These are phyloP conservation scores for Aeschynomene evenia DNA, from an alignment of 306 rosid genomes.

Conservation along the genomic window DNA sequence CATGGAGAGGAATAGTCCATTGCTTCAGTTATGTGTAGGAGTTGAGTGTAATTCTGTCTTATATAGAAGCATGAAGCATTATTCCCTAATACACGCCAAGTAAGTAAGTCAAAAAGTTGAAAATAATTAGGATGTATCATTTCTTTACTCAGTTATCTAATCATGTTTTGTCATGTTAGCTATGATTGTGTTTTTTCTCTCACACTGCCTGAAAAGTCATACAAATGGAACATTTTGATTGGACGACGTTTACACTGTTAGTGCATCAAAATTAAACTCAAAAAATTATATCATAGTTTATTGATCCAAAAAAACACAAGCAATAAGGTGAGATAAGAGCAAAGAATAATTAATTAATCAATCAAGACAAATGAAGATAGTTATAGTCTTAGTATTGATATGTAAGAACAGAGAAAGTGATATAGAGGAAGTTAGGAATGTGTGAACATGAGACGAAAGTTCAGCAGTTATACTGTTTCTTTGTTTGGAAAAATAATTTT, in stretches of 20 bases:
- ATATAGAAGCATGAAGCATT: background rate
- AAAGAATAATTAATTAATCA: background rate
- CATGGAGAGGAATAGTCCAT: conserved; percentile 39
- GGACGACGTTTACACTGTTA: no score
- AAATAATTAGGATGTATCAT: no score
- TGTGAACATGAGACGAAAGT: conserved; percentile 15
- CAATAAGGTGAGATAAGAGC: no score
- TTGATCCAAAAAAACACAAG: background rate
- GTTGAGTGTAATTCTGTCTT: conserved; percentile 12
- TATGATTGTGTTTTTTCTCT: no score
- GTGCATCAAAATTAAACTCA: no score
- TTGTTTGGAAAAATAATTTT: no score
- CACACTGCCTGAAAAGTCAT: no score
- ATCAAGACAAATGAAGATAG: background rate
- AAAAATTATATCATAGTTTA: background rate
- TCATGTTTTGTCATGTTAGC: no score
- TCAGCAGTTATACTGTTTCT: background rate
- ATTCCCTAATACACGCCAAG: background rate
- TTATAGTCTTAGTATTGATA: background rate
- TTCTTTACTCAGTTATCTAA: no score
- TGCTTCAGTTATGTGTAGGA: conserved; percentile 13
- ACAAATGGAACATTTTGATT: no score
- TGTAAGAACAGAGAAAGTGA: background rate
- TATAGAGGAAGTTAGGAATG: background rate
- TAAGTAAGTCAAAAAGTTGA: background rate